phyloP scores from a whole-genome alignment of 2,329 filamentous ascomycete species.

The Truncatella angustata region DNA sequence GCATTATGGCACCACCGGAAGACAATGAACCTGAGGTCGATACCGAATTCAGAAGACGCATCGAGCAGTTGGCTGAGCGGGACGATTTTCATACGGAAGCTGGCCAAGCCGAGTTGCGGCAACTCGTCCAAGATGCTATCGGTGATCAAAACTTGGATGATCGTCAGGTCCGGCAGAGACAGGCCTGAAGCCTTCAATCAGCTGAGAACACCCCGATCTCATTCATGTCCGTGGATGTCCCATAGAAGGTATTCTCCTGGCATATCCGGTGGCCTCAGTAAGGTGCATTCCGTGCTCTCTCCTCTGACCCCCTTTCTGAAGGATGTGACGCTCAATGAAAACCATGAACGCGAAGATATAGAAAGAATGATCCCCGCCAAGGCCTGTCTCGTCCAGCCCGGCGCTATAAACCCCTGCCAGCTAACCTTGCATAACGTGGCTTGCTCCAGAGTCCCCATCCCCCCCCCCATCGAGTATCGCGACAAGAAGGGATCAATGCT shows the following conservation, averaged over 20 bases:
- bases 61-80: constrained; percentile 82
- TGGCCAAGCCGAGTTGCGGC: constrained; percentile 75
- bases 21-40: constrained; percentile 66
- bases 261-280: constrained; percentile 50
- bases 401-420: constrained; percentile 58
- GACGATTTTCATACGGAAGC: constrained; percentile 80
- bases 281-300: constrained; percentile 47
- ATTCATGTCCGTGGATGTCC: constrained; percentile 52
- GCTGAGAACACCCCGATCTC: constrained; percentile 15
- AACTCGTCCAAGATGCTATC: constrained; percentile 78
- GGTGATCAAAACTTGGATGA: constrained; percentile 62
- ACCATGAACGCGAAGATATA: constrained; percentile 49
- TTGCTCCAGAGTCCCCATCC: constrained; percentile 18
- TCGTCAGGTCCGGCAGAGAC: constrained; percentile 62
- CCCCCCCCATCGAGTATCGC: constrained; percentile 59
- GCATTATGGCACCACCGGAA: constrained; percentile 65
- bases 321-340: constrained; percentile 51
- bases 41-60: constrained; percentile 78
- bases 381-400: constrained; percentile 48
- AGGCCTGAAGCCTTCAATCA: constrained; percentile 42
- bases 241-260: constrained; percentile 58
- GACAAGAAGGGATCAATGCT: constrained; percentile 67
- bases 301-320: constrained; percentile 46
- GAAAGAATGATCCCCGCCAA: constrained; percentile 44
- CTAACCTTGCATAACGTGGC: constrained; percentile 47